These are phyloP conservation scores for Aspergillus indologenus DNA, from an alignment of 495 filamentous ascomycete genomes.

Conservation along the genomic window DNA sequence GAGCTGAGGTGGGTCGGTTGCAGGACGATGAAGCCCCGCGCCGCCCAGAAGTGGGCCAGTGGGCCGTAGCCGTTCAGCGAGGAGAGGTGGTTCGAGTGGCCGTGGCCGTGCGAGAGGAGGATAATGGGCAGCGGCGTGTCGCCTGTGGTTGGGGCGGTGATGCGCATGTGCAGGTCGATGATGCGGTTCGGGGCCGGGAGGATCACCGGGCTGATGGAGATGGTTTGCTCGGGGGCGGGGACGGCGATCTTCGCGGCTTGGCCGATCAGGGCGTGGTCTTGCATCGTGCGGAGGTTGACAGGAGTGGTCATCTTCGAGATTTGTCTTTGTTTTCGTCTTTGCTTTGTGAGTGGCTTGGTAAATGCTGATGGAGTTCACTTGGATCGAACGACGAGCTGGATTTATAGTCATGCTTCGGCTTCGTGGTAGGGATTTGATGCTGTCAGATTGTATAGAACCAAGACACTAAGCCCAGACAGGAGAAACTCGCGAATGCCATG, in stretches of 20 bases:
- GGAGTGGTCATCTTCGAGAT: no score
- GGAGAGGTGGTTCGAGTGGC: conserved; percentile 2
- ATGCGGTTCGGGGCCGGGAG: neutral
- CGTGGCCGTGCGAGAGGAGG: conserved; percentile 4
- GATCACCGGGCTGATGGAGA: conserved; percentile 2
- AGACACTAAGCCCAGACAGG: no score
- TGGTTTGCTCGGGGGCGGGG: neutral
- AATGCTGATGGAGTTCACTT: no score
- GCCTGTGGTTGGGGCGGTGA: neutral
- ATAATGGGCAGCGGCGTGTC: neutral
- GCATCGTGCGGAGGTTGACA: neutral
- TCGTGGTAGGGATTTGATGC: no score
- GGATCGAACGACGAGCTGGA: no score
- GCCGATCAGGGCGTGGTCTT: neutral
- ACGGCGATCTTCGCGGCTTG: neutral
- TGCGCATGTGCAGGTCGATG: neutral
- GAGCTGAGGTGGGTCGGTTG: neutral
- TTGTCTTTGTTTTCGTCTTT: no score
- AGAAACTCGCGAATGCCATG: no score
- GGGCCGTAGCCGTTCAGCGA: conserved; percentile 2
- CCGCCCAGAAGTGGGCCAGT: neutral
- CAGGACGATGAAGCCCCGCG: conserved; percentile 1
- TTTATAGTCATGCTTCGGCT: no score
- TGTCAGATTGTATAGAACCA: no score
- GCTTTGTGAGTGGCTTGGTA: no score